Percentiles rank a stretch among this genome's conserved stretches.
phyloP scores from a whole-genome alignment of 352 stramenopile species.

The Phytophthora multivora region DNA sequence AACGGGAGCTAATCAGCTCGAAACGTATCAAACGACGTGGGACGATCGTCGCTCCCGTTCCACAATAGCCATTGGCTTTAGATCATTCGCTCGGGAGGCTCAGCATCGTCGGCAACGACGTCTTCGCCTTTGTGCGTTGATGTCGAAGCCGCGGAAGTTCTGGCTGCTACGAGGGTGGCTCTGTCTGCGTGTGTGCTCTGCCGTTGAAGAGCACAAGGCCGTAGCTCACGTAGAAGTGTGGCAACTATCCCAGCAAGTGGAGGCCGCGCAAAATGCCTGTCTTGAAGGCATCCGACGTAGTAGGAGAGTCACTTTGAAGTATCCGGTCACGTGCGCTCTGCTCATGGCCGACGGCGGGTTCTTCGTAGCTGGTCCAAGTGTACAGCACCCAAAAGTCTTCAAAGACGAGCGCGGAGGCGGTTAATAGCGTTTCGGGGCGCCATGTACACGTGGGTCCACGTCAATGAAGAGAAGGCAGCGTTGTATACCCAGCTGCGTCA shows the following conservation, averaged over 20 bases:
- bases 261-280: slow-evolving; percentile 18
- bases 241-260: slow-evolving; percentile 23
- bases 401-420: slow-evolving; percentile 9
- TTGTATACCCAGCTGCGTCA: slow-evolving; percentile 1
- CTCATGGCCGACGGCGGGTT: slow-evolving; percentile 28
- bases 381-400: not conserved
- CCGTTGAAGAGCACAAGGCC: slow-evolving; percentile 19
- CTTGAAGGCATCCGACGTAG: slow-evolving; percentile 21
- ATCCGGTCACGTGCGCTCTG: slow-evolving; percentile 42
- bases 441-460: slow-evolving; percentile 13
- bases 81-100: slow-evolving; percentile 5
- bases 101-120: slow-evolving; percentile 15
- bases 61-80: slow-evolving; percentile 6
- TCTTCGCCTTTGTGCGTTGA: slow-evolving; percentile 23
- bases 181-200: slow-evolving; percentile 18
- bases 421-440: slow-evolving; percentile 15
- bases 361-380: slow-evolving; percentile 23
- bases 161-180: slow-evolving; percentile 33
- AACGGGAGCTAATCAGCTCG: not conserved
- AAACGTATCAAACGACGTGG: slow-evolving; percentile 1
- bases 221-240: slow-evolving; percentile 25
- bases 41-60: slow-evolving; percentile 1
- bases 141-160: slow-evolving; percentile 9
- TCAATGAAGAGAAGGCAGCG: not conserved
- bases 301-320: slow-evolving; percentile 27